A percentile compares a stretch with the other conserved stretches of the same genome.
Evolutionary conservation across 2,329 filamentous ascomycete species (phyloP).

Genomic region (Cladosporium oxysporum): DNA sequence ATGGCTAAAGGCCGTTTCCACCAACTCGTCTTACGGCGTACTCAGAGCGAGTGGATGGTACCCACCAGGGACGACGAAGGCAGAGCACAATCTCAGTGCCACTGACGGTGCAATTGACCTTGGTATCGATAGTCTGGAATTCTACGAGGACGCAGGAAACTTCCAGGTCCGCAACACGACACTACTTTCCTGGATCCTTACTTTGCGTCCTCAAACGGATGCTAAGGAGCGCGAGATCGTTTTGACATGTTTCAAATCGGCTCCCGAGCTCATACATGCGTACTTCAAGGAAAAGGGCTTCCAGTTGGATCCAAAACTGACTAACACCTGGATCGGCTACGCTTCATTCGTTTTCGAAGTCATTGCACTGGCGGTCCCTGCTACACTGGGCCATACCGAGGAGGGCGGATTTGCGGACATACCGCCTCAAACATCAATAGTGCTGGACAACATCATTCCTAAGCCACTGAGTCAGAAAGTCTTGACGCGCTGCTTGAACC

Average conservation of each 20-base stretch:
- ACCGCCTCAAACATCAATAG: conserved; percentile 75
- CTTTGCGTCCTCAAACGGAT: conserved; percentile 79
- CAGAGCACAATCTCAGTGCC: conserved; percentile 21
- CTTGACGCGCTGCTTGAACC: conserved; percentile 74
- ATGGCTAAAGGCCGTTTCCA: conserved; percentile 75
- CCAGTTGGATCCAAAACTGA: conserved; percentile 86
- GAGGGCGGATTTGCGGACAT: conserved; percentile 56
- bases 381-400: conserved; percentile 67
- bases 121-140: conserved; percentile 68
- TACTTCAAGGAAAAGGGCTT: conserved; percentile 85
- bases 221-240: conserved; percentile 79
- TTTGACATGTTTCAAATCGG: conserved; percentile 73
- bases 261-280: conserved; percentile 82
- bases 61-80: conserved; percentile 59
- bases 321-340: conserved; percentile 92
- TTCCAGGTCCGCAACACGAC: conserved; percentile 77
- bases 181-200: conserved; percentile 75
- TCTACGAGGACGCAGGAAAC: conserved; percentile 59
- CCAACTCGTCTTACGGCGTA: conserved; percentile 70
- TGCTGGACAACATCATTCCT: conserved; percentile 85
- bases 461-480: conserved; percentile 78
- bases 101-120: conserved; percentile 58
- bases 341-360: conserved; percentile 83
- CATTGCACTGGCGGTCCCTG: conserved; percentile 72
- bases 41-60: conserved; percentile 82